phyloP scores from a whole-genome alignment of 139 green algal species.

The Coelastrella sp. region DNA sequence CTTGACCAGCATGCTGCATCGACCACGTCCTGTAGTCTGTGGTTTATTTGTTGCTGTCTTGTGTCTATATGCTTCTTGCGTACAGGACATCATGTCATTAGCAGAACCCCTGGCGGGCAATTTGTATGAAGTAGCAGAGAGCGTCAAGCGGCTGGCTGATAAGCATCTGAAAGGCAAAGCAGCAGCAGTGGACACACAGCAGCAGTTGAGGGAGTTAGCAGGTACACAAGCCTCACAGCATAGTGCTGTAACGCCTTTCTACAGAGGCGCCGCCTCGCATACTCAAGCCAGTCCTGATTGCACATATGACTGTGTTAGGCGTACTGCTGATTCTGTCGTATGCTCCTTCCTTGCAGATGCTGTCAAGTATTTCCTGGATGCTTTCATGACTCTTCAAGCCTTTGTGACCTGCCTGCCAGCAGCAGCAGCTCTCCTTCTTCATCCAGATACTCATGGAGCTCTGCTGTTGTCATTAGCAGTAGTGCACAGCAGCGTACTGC shows the following conservation, averaged over 20 bases:
- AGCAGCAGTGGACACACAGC: conserved; percentile 6
- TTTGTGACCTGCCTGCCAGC: conserved; percentile 66
- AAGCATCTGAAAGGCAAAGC: conserved; percentile 7
- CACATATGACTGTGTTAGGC: not conserved
- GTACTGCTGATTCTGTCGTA: not conserved
- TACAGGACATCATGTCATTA: conserved; percentile 8
- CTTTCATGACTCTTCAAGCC: conserved; percentile 66
- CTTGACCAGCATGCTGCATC: no score
- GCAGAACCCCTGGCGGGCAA: conserved; percentile 34
- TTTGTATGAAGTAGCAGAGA: conserved; percentile 14
- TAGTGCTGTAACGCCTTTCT: not conserved
- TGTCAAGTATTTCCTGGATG: conserved; percentile 75
- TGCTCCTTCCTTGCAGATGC: conserved; percentile 63
- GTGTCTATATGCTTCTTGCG: no score
- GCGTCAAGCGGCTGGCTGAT: conserved; percentile 26
- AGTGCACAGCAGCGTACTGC: conserved; percentile 66
- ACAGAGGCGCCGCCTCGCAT: not conserved
- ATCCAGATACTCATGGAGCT: conserved; percentile 22
- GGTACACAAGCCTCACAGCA: conserved; percentile 1
- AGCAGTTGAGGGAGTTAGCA: conserved; percentile 46
- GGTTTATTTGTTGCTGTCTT: no score
- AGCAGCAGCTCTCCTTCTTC: conserved; percentile 62
- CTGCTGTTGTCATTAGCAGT: conserved; percentile 52
- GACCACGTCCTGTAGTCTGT: no score
- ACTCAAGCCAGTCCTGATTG: not conserved